phyloP scores from a whole-genome alignment of 345 rosid genomes.

The Balakata baccata region DNA sequence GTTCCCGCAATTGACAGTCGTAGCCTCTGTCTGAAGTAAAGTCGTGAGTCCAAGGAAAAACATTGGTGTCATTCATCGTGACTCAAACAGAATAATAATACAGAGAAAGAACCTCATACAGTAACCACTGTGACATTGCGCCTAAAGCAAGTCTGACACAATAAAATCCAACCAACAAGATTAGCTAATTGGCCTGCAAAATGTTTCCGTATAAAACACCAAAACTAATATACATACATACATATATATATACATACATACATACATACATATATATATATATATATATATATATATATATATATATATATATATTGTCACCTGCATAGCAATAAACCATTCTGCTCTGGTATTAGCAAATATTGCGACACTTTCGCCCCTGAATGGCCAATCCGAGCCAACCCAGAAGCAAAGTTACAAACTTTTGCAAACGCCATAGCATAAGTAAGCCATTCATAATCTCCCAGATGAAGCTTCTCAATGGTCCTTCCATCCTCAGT shows the following conservation, averaged over 20 bases:
- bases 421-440: constrained; percentile 57
- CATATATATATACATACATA: not conserved
- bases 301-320: constrained; percentile 17
- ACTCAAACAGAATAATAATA: constrained; percentile 2
- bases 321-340: constrained; percentile 97
- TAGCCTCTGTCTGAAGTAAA: constrained; percentile 73
- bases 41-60: not conserved
- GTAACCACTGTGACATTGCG: constrained; percentile 78
- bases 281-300: not conserved
- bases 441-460: constrained; percentile 81
- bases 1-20: constrained; percentile 83
- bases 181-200: not conserved
- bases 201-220: not conserved
- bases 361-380: constrained; percentile 81
- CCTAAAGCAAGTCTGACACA: constrained; percentile 84
- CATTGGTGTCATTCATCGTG: not conserved
- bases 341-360: constrained; percentile 94
- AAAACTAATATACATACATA: no score
- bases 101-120: constrained; percentile 67
- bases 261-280: no score
- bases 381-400: constrained; percentile 64
- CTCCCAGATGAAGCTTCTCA: constrained; percentile 95
- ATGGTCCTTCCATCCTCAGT: constrained; percentile 62
- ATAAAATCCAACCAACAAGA: constrained; percentile 11
- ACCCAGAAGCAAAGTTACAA: constrained; percentile 77